phyloP scores from a whole-genome alignment of 116 monocot species.

The Papilionanthe hybrid region DNA sequence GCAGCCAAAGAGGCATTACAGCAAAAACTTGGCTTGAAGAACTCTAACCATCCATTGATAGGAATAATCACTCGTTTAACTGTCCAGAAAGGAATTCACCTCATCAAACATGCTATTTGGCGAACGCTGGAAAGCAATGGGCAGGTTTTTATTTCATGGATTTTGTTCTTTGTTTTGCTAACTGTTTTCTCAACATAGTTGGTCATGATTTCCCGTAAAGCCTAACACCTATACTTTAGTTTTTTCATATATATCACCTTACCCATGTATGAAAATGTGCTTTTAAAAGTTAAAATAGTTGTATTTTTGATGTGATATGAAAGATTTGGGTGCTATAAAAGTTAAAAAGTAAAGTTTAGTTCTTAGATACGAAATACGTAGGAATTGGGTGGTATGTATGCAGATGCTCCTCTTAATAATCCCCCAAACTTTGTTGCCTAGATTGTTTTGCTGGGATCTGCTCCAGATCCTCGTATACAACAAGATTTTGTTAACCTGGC shows the following conservation, averaged over 20 bases:
- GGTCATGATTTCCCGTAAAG: neutral
- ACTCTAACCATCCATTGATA: slow-evolving; percentile 60
- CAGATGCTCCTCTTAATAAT: too few relatives aligned
- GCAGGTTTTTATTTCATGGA: slow-evolving; percentile 42
- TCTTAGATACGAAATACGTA: too few relatives aligned
- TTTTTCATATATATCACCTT: neutral
- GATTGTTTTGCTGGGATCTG: slow-evolving; percentile 94
- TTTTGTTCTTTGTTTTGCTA: neutral
- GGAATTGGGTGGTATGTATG: too few relatives aligned
- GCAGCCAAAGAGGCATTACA: slow-evolving; percentile 87
- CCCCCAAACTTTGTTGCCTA: slow-evolving; percentile 17
- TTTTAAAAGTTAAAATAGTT: neutral
- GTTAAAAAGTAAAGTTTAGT: too few relatives aligned
- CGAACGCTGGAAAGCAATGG: slow-evolving; percentile 65
- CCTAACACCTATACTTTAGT: neutral
- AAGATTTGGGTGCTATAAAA: too few relatives aligned
- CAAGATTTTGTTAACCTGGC: slow-evolving; percentile 77
- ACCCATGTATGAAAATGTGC: neutral
- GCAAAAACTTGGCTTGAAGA: slow-evolving; percentile 69
- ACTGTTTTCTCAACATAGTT: neutral
- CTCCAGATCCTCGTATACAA: slow-evolving; percentile 91
- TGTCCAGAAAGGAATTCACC: slow-evolving; percentile 94
- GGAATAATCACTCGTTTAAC: slow-evolving; percentile 92
- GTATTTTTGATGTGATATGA: too few relatives aligned
- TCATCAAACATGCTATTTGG: slow-evolving; percentile 89